Evolutionary conservation across 768 basidiomycete genomes (phyloP).

Genomic region (Collybia sp.): DNA sequence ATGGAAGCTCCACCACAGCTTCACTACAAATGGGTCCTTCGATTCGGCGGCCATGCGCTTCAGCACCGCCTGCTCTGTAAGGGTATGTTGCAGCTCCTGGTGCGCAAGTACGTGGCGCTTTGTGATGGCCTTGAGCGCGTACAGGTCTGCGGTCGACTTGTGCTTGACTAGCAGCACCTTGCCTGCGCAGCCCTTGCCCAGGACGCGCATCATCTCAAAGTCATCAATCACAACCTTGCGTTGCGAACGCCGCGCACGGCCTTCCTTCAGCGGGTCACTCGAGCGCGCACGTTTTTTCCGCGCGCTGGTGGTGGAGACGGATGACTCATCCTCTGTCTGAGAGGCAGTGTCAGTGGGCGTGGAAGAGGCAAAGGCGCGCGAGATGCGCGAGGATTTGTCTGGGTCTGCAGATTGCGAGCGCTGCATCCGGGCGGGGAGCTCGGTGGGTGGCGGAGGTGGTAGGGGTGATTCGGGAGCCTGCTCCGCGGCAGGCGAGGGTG

Average conservation of each 20-base stretch:
- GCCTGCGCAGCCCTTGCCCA: constrained; percentile 97
- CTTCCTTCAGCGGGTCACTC: constrained; percentile 40
- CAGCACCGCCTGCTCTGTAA: constrained; percentile 94
- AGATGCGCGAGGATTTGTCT: constrained; percentile 52
- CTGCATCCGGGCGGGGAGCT: constrained; percentile 39
- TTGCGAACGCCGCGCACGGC: constrained; percentile 43
- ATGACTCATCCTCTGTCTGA: constrained; percentile 67
- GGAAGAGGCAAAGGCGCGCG: constrained; percentile 56
- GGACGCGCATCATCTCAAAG: constrained; percentile 95
- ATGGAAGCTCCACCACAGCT: constrained; percentile 96
- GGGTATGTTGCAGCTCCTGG: constrained; percentile 93
- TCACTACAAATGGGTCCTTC: constrained; percentile 91
- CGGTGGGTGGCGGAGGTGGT: constrained; percentile 11
- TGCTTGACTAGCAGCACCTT: constrained; percentile 92
- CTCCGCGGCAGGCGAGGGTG: constrained; percentile 2
- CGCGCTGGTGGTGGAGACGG: constrained; percentile 47
- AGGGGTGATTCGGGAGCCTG: constrained; percentile 12
- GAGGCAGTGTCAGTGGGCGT: constrained; percentile 53
- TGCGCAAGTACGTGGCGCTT: constrained; percentile 96
- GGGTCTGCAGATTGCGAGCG: constrained; percentile 84
- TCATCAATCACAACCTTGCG: constrained; percentile 82
- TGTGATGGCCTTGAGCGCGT: constrained; percentile 96
- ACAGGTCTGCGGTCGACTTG: constrained; percentile 65
- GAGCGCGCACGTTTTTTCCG: constrained; percentile 45
- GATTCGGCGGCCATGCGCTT: constrained; percentile 89